phyloP scores from a whole-genome alignment of 129 eudicot species.

The Lactuca sativa region DNA sequence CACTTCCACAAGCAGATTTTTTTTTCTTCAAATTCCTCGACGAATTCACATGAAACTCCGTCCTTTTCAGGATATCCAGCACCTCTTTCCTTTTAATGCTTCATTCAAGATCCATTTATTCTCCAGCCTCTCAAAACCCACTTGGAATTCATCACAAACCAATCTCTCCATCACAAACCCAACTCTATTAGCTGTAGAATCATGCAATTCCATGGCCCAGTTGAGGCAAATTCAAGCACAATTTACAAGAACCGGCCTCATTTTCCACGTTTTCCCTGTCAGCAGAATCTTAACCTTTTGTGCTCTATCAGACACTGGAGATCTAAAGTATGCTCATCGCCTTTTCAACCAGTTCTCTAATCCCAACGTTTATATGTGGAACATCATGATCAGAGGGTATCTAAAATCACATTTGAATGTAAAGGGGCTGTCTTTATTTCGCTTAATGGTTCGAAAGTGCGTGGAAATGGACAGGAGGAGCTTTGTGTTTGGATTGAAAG shows the following conservation, averaged over 20 bases:
- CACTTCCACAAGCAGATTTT: background rate
- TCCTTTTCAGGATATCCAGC: background rate
- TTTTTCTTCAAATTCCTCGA: background rate
- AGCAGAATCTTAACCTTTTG: constrained; percentile 67
- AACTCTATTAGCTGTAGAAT: constrained; percentile 50
- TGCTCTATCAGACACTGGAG: constrained; percentile 49
- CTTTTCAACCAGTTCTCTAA: constrained; percentile 42
- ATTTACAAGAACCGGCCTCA: constrained; percentile 58
- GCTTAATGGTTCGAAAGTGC: constrained; percentile 44
- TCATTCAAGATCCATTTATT: constrained; percentile 26
- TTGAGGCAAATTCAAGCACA: constrained; percentile 68
- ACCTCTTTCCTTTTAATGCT: background rate
- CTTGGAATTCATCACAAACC: constrained; percentile 53
- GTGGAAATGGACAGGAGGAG: constrained; percentile 60
- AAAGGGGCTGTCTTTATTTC: constrained; percentile 47
- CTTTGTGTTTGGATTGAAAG: constrained; percentile 66
- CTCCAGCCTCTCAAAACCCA: constrained; percentile 32
- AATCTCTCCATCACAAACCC: constrained; percentile 63
- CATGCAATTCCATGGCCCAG: constrained; percentile 55
- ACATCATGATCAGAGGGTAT: constrained; percentile 62
- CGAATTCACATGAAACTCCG: constrained; percentile 19
- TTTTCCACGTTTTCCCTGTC: constrained; percentile 58
- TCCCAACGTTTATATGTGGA: constrained; percentile 71
- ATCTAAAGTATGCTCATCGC: constrained; percentile 36
- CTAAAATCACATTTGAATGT: constrained; percentile 26